Evolutionary conservation across 345 rosid species (phyloP), one percentile per base, ranked within the genome.

Genomic region (Toxicodendron radicans): DNA sequence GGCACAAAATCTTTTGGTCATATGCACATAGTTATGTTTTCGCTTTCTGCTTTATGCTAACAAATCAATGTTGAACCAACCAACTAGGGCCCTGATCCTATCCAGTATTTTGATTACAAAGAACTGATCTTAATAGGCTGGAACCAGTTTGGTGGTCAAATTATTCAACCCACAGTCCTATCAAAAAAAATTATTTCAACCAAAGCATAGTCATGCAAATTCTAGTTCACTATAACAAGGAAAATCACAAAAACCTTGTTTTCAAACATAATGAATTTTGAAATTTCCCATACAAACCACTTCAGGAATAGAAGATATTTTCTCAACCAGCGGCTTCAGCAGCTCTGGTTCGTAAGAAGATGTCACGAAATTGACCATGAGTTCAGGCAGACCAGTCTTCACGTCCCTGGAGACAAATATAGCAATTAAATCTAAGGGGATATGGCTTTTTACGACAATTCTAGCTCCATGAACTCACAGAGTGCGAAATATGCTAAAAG

Each of bases 301-400:
- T 90, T 90, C 87, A 75, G 94, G 90, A 81, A 92, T 83, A 66
- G 85, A 77, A 53, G 94, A 83, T 73, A 89, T 84, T 85, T 84
- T 87, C 80, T 90, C 94, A 64, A 91, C 88, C n/a, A 95, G 68
- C 30, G 95, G 91, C 83, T 85, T 85, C 88, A 95, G 88, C 83
- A 92, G 83, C 83, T 90, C 95, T 54, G 97, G 97, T 78, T 88
- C 78, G 86, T 90, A 88, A 46, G 89, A 87, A 3, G 97, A 90
- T 45, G 97, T 95, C 79, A 95, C 97, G 81, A 95, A 91, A 75
- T 92, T 95, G 78, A 92, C 97, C 97, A 95, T 95, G 49, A 95
- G 87, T 74, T 95, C 92, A 48, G 79, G 90, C 46, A 75, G 71
- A 78, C 92, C 87, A 74, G 92, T 86, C 77, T 79, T 80, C 72